These are phyloP conservation scores for Xylaria palmicola DNA, from an alignment of 495 filamentous ascomycete species.

Conservation along the genomic window DNA sequence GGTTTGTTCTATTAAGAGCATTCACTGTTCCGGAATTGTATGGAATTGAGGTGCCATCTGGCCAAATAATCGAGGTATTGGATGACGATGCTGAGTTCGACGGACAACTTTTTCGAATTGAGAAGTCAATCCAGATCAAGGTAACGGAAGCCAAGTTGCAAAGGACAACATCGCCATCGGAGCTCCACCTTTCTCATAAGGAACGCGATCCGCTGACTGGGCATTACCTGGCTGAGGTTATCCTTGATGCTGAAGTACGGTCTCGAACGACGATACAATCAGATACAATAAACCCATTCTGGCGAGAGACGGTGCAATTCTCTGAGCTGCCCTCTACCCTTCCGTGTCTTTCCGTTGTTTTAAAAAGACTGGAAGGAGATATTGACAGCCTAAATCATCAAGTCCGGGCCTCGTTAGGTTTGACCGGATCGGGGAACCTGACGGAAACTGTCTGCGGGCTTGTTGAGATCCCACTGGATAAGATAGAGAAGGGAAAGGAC, in stretches of 20 bases:
- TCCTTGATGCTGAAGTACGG: slow-evolving; percentile 84
- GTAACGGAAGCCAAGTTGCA: slow-evolving; percentile 60
- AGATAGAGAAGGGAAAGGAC: slow-evolving; percentile 74
- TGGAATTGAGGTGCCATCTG: slow-evolving; percentile 45
- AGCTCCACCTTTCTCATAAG: slow-evolving; percentile 36
- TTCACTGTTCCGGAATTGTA: slow-evolving; percentile 95
- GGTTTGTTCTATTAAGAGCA: slow-evolving; percentile 90
- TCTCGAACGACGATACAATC: slow-evolving; percentile 80
- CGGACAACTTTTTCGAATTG: slow-evolving; percentile 56
- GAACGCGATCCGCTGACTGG: slow-evolving; percentile 42
- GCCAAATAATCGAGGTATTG: slow-evolving; percentile 39
- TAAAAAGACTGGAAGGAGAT: slow-evolving; percentile 66
- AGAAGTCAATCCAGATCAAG: slow-evolving; percentile 56
- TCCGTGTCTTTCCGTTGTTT: slow-evolving; percentile 74
- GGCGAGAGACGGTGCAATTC: slow-evolving; percentile 91
- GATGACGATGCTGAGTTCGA: slow-evolving; percentile 38
- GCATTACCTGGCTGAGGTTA: slow-evolving; percentile 87
- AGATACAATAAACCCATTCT: slow-evolving; percentile 84
- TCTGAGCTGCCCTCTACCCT: slow-evolving; percentile 76
- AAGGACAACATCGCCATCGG: slow-evolving; percentile 23
- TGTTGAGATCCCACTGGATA: slow-evolving; percentile 82
- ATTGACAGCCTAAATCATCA: slow-evolving; percentile 43
- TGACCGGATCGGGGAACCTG: slow-evolving; percentile 36
- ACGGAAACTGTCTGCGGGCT: slow-evolving; percentile 60
- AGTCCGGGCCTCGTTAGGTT: slow-evolving; percentile 42